Conservation (phyloP, 805 yeast genomes). For the Kluyveromyces siamensis region DNA sequence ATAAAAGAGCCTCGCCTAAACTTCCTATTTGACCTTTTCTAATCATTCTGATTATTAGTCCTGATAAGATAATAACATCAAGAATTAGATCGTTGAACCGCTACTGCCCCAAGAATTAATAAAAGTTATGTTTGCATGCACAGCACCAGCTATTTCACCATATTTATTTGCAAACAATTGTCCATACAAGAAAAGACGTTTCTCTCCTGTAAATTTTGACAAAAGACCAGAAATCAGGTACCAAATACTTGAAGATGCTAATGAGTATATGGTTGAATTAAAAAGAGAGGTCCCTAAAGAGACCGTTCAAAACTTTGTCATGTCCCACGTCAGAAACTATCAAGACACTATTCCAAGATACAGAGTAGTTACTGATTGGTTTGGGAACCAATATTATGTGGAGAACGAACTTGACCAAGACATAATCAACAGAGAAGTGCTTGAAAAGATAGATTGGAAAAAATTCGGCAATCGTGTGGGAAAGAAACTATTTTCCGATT, state of each 20-base stretch:
- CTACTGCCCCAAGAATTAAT: not conserved
- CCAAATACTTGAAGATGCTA: constrained; percentile 9
- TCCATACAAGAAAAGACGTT: constrained; percentile 1
- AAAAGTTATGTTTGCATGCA: not conserved
- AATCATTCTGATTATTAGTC: no score
- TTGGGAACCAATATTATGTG: constrained; percentile 26
- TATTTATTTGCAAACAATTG: not conserved
- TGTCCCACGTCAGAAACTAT: constrained; percentile 9
- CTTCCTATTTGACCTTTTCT: no score
- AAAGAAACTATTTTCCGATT: constrained; percentile 20
- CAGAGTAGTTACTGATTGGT: constrained; percentile 16
- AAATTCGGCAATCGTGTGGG: constrained; percentile 16
- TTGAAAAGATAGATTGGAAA: constrained; percentile 14
- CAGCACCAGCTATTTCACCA: not conserved
- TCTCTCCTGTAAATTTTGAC: not conserved
- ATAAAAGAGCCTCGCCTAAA: no score
- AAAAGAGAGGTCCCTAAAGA: constrained; percentile 12
- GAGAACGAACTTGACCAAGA: constrained; percentile 19
- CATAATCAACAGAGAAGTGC: constrained; percentile 10
- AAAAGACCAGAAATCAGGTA: constrained; percentile 5
- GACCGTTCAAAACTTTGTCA: constrained; percentile 13
- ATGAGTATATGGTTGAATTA: constrained; percentile 12
- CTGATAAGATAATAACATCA: no score
- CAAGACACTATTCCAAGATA: constrained; percentile 14
- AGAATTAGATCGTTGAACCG: no score